Percentiles rank a stretch among this genome's conserved stretches.
Evolutionary conservation across 495 filamentous ascomycete genomes (phyloP).

Genomic region (Paragyromitra xinjiangensis): DNA sequence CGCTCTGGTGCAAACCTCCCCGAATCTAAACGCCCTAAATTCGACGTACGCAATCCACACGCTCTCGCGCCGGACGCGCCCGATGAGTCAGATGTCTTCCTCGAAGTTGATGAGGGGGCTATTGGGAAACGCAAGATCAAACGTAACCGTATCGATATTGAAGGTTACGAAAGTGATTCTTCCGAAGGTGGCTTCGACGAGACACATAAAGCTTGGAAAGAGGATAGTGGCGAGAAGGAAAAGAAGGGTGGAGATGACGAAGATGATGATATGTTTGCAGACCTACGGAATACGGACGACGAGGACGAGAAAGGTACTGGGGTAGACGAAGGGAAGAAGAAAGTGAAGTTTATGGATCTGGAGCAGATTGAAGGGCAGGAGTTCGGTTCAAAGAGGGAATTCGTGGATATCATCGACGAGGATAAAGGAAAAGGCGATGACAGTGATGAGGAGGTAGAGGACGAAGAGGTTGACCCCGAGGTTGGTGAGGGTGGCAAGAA

Average conservation of each 20-base stretch:
- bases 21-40: slow-evolving; percentile 77
- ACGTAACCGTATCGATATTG: slow-evolving; percentile 90
- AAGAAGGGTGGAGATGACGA: slow-evolving; percentile 63
- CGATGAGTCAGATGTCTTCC: slow-evolving; percentile 68
- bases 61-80: slow-evolving; percentile 78
- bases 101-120: slow-evolving; percentile 93
- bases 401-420: slow-evolving; percentile 52
- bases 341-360: slow-evolving; percentile 76
- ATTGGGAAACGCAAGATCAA: slow-evolving; percentile 78
- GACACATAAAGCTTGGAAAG: slow-evolving; percentile 54
- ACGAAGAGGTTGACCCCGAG: slow-evolving; percentile 77
- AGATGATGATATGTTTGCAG: slow-evolving; percentile 91
- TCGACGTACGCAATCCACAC: slow-evolving; percentile 93
- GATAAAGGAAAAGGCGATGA: slow-evolving; percentile 60
- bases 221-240: slow-evolving; percentile 59
- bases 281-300: slow-evolving; percentile 69
- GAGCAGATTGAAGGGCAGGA: slow-evolving; percentile 89
- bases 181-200: slow-evolving; percentile 89
- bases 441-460: slow-evolving; percentile 66
- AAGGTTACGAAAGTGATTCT: slow-evolving; percentile 95
- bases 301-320: slow-evolving; percentile 62
- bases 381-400: slow-evolving; percentile 59
- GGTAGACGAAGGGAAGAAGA: slow-evolving; percentile 67
- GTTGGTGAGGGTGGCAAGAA: slow-evolving; percentile 89
- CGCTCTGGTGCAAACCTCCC: slow-evolving; percentile 66